Evolutionary conservation across 2,329 filamentous ascomycete species (phyloP), one percentile per base, ranked within the genome.

Genomic region (Curvularia sp.): DNA sequence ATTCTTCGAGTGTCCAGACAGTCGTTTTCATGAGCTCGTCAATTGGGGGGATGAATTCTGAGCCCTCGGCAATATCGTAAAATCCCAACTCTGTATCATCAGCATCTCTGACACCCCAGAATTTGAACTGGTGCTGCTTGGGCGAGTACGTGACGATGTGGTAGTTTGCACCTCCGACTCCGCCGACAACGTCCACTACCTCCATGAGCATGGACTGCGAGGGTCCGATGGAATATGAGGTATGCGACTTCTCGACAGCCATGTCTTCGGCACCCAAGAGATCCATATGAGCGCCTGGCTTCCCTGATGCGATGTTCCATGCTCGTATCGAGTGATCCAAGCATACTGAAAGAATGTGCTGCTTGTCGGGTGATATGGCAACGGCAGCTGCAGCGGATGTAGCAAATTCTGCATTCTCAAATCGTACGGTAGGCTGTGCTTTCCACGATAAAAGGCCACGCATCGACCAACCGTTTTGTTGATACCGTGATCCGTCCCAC

Each of bases 81-180:
- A 96, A 82, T 8, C 88, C 83, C 20, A 92, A 75, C 2, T 80
- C 82, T 64, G 78, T 64, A 66, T 79, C 63, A 68, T 89, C 83
- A 66, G 85, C 85, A 53, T 88, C 86, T 65, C 88, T 86, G 18
- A 90, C 85, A 53, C 86, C 86, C 92, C 93, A 99, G 73, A 99
- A 93, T 76, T 97, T 98, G 83, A 99, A 98, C 73, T 94, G 89
- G 35, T 95, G 86, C 30, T 93, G 90, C 63, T 95, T 87, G 0
- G 95, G 94, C 10, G 93, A 97, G 76, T 93, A 97, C 8, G 92
- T 94, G 38, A 92, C 87, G 53, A 94, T 85, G 58, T 85, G 84
- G 71, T 87, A 89, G 39, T 78, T 72, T 60, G 82, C 81, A 20
- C 79, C 80, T 51, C 81, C 78, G 28, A 81, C 67, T 20, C 81